Base-by-base conservation (phyloP, 495 filamentous ascomycete species). In the Lineolata rhizophorae region DNA sequence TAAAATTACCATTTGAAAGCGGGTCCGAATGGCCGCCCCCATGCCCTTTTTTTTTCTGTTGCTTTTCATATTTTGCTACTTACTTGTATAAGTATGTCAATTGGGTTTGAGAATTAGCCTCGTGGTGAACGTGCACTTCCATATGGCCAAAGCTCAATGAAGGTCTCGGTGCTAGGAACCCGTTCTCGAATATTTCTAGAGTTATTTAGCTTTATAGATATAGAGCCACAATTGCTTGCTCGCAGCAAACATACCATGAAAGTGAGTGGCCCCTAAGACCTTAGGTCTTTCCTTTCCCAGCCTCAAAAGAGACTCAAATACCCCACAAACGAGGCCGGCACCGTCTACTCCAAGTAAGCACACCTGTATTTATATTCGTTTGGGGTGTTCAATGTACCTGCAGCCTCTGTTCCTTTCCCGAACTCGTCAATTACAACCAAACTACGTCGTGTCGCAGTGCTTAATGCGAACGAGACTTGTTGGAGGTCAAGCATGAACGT, bases 401-500 rank as follows among this genome's bases (percentile, higher is more conserved):
- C 62, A 11, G 65, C 61, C 31, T 79, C 76, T 0, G 87, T 97
- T 5, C 87, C 90, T 54, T 94, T 97, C 3, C 87, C 87, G 40
- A 97, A 95, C 43, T 97, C 90, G 44, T 97, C 87, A 31, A 92
- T 73, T 16, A 97, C 57, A 3, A 95, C 49, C 2, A 97, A 53
- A 44, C 76, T 91, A 18, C 70, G 65, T 18, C 64, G 56, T 10
- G 87, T 93, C 5, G 73, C 68, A 24, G 91, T 67, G 28, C 69
- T 80, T 35, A 87, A 54, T 2, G 76, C 68, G 35, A 85, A 63
- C 0, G 78, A 71, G 9, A 91, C 70, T 38, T 97, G 83, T 38
- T 92, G 82, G 18, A 97, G 51, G 46, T 97, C 87, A 29, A 79
- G 76, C 62, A 90, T 75, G 52, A 95, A 97, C 2, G 83, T 81